Percentiles rank a stretch among this genome's conserved stretches.
Conservation (phyloP, 129 eudicot species). For the Helichrysum umbraculigerum region DNA sequence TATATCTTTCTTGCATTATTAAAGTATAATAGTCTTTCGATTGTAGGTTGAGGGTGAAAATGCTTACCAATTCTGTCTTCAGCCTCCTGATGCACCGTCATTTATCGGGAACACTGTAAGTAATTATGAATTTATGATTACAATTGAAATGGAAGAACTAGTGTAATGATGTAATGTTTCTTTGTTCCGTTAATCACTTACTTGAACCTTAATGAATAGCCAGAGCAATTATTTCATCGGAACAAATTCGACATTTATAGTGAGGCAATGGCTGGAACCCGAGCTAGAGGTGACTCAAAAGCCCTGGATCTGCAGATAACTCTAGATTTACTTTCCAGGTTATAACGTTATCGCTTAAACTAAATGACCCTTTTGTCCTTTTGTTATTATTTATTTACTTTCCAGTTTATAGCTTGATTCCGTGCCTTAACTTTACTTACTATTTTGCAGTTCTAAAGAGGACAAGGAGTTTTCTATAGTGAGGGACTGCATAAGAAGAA, state of each 20-base stretch:
- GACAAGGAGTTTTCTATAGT: conserved; percentile 83
- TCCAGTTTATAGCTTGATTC: neutral
- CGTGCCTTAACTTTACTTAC: conserved; percentile 2
- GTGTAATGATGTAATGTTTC: conserved; percentile 21
- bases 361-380: conserved; percentile 6
- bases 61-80: conserved; percentile 91
- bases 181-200: conserved; percentile 35
- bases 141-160: neutral
- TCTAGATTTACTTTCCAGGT: conserved; percentile 91
- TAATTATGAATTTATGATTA: conserved; percentile 5
- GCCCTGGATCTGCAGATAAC: conserved; percentile 77
- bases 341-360: conserved; percentile 17
- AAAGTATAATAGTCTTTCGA: neutral
- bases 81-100: conserved; percentile 93
- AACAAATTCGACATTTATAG: conserved; percentile 60
- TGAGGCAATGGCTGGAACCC: conserved; percentile 98
- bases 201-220: conserved; percentile 62
- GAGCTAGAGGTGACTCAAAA: conserved; percentile 82
- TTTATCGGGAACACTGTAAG: conserved; percentile 98
- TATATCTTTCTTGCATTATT: conserved; percentile 6
- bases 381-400: neutral
- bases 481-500: conserved; percentile 75
- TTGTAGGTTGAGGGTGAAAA: conserved; percentile 83
- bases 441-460: conserved; percentile 70
- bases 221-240: conserved; percentile 92